A percentile compares a stretch with the other conserved stretches of the same genome.
Conservation (phyloP, 805 yeast species). For the Monosporozyma aerobia region DNA sequence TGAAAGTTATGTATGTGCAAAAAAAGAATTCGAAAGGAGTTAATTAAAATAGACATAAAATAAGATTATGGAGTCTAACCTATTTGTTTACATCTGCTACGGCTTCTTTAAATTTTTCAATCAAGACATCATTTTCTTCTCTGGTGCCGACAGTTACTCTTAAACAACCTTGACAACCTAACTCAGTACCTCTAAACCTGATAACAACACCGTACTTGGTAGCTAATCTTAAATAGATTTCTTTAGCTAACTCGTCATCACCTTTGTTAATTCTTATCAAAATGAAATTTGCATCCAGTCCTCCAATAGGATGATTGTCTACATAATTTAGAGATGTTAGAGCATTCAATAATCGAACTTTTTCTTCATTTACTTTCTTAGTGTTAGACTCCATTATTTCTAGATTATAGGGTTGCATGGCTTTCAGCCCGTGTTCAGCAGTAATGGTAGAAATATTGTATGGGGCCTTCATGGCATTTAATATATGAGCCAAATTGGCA, state of each 20-base stretch:
- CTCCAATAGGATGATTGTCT: conserved; percentile 65
- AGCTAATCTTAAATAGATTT: conserved; percentile 64
- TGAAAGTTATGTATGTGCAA: background rate
- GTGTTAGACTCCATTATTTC: conserved; percentile 49
- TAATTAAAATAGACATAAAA: background rate
- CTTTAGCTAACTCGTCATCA: conserved; percentile 63
- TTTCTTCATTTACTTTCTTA: conserved; percentile 42
- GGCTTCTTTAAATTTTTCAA: conserved; percentile 39
- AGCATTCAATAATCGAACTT: conserved; percentile 42
- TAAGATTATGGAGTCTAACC: background rate
- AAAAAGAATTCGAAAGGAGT: background rate
- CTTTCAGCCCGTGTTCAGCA: conserved; percentile 64
- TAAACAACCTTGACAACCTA: conserved; percentile 80
- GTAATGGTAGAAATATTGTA: conserved; percentile 84
- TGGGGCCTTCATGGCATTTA: conserved; percentile 93
- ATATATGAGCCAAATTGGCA: conserved; percentile 48
- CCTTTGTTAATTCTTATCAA: conserved; percentile 68
- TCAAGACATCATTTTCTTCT: conserved; percentile 55
- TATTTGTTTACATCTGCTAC: conserved; percentile 11
- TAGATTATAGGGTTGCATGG: conserved; percentile 53
- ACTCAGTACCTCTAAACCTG: conserved; percentile 83
- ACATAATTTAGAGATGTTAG: conserved; percentile 52
- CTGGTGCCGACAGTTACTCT: conserved; percentile 82
- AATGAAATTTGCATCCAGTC: conserved; percentile 77
- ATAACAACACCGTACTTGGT: conserved; percentile 68